Percentiles rank a stretch among this genome's conserved stretches.
These are phyloP conservation scores for Dictyophora rubrovolvata DNA, from an alignment of 768 basidiomycete genomes.

Conservation along the genomic window DNA sequence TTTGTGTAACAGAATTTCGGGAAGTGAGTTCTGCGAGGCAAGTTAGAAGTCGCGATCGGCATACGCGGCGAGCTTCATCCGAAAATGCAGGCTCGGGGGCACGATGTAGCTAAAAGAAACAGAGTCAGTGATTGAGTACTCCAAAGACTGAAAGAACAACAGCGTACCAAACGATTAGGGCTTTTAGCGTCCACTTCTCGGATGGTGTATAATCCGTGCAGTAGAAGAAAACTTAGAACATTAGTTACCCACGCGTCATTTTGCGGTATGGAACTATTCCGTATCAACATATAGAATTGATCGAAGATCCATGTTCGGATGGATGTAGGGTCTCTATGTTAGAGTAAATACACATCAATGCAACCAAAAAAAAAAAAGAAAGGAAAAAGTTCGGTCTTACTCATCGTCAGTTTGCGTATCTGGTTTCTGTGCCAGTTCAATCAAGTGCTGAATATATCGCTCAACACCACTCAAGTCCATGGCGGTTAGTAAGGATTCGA, in stretches of 20 bases:
- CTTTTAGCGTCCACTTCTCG: constrained; percentile 66
- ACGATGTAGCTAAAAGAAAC: constrained; percentile 41
- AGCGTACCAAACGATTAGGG: constrained; percentile 45
- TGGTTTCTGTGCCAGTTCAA: constrained; percentile 21
- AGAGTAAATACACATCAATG: constrained; percentile 9
- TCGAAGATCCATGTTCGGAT: constrained; percentile 78
- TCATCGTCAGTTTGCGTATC: neutral
- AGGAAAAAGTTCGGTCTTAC: neutral
- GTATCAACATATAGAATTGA: constrained; percentile 68
- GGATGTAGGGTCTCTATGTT: constrained; percentile 15
- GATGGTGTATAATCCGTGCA: constrained; percentile 73
- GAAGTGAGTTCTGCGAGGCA: constrained; percentile 66
- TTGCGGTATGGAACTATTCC: constrained; percentile 72
- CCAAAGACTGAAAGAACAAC: neutral
- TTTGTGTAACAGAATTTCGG: constrained; percentile 40
- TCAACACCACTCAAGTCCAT: constrained; percentile 68
- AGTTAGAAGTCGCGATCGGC: constrained; percentile 58
- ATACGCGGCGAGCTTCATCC: constrained; percentile 55
- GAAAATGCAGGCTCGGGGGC: constrained; percentile 62
- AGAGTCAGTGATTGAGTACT: constrained; percentile 4
- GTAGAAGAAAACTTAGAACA: constrained; percentile 70
- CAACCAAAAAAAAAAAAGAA: constrained; percentile 5
- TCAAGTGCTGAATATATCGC: constrained; percentile 63
- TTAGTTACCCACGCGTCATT: constrained; percentile 66
- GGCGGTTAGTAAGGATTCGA: constrained; percentile 70